Conservation (phyloP, 371 early-diverging fungal species). For the Cladochytrium tenue region DNA sequence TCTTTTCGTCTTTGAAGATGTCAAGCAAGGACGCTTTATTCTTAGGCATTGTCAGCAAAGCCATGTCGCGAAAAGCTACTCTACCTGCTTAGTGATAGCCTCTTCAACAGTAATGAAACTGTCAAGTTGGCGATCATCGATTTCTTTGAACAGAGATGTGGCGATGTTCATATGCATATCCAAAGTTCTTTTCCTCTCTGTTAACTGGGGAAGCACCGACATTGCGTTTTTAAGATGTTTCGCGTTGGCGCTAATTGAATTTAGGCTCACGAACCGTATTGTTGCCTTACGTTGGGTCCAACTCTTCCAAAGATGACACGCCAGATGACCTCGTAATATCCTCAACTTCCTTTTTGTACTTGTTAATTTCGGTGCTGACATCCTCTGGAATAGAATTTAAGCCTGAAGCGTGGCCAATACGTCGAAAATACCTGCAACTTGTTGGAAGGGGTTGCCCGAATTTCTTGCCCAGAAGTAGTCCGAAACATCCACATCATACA, state of each 20-base stretch:
- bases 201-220: constrained; percentile 91
- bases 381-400: constrained; percentile 61
- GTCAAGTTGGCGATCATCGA: constrained; percentile 95
- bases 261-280: constrained; percentile 18
- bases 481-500: constrained; percentile 83
- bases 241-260: constrained; percentile 73
- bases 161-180: constrained; percentile 99
- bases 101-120: constrained; percentile 95
- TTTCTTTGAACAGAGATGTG: constrained; percentile 83
- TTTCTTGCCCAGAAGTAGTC: constrained; percentile 96
- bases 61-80: neutral
- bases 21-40: constrained; percentile 81
- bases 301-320: constrained; percentile 81
- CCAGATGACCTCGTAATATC: constrained; percentile 86
- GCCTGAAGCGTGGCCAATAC: too few species aligned
- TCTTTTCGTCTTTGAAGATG: constrained; percentile 76
- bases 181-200: constrained; percentile 90
- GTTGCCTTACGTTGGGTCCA: constrained; percentile 64
- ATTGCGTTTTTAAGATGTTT: constrained; percentile 89
- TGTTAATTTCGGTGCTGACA: constrained; percentile 85
- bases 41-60: constrained; percentile 27
- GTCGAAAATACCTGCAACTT: constrained; percentile 85
- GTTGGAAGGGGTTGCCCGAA: constrained; percentile 92
- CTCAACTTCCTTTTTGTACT: constrained; percentile 92
- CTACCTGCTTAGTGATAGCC: constrained; percentile 38